phyloP scores from a whole-genome alignment of 1,284 basidiomycete genomes.

The Austroboletus rostrupii region DNA sequence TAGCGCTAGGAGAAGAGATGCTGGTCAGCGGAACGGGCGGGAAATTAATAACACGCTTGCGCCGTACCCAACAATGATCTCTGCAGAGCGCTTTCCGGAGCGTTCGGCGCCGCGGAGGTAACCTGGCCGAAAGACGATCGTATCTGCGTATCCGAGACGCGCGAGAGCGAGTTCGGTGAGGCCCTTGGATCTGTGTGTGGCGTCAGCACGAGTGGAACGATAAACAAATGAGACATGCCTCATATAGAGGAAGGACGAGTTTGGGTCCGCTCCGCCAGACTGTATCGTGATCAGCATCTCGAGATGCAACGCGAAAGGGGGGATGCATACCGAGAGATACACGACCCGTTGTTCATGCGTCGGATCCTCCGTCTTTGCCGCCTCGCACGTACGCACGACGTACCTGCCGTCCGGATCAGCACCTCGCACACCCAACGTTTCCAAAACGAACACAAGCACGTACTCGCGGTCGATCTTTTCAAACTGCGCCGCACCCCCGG shows the following conservation, averaged over 20 bases:
- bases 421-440: too few species aligned
- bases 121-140: constrained; percentile 64
- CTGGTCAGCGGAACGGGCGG: not conserved
- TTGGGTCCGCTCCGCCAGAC: constrained; percentile 46
- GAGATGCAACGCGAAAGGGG: not conserved
- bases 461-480: constrained; percentile 75
- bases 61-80: constrained; percentile 42
- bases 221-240: constrained; percentile 30
- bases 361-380: constrained; percentile 49
- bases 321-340: constrained; percentile 58
- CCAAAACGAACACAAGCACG: constrained; percentile 16
- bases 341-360: constrained; percentile 52
- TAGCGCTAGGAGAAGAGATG: constrained; percentile 24
- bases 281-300: constrained; percentile 18
- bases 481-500: constrained; percentile 61
- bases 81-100: constrained; percentile 36
- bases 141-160: constrained; percentile 60
- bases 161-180: constrained; percentile 69
- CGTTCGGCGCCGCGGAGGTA: constrained; percentile 44
- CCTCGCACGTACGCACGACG: constrained; percentile 65
- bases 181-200: constrained; percentile 57
- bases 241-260: constrained; percentile 49
- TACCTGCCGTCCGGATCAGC: constrained; percentile 42
- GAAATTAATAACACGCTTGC: not conserved
- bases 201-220: not conserved